Evolutionary conservation across 495 filamentous ascomycete genomes (phyloP).

Genomic region (Penicillium daleae): DNA sequence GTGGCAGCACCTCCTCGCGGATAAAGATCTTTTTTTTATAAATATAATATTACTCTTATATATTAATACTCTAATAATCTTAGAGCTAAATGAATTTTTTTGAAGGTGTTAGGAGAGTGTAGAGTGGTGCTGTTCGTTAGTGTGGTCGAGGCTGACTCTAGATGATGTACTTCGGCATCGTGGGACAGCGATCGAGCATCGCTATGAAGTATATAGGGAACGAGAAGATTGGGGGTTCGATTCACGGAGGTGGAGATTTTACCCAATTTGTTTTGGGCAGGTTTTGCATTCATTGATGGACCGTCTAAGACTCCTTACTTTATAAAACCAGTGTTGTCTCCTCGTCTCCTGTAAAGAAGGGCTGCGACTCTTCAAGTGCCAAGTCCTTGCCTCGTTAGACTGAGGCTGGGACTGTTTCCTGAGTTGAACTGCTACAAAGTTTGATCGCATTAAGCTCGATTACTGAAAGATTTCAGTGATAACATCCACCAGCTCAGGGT

Average conservation of each 20-base stretch:
- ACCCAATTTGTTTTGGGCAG: background rate
- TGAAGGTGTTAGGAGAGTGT: background rate
- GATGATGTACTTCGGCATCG: background rate
- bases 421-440: background rate
- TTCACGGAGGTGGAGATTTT: background rate
- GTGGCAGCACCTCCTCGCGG: no score
- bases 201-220: background rate
- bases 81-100: no score
- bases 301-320: background rate
- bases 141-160: no score
- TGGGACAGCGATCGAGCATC: background rate
- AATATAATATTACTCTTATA: background rate
- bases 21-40: background rate
- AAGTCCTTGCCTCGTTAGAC: no score
- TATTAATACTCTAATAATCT: no score
- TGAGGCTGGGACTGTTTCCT: no score
- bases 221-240: background rate
- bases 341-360: background rate
- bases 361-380: background rate
- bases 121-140: background rate
- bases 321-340: background rate
- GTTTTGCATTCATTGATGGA: background rate
- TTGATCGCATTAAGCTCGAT: background rate
- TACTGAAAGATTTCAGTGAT: background rate
- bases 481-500: background rate